These are phyloP conservation scores for Arabidopsis suecica DNA, from an alignment of 345 rosid species.

Conservation along the genomic window DNA sequence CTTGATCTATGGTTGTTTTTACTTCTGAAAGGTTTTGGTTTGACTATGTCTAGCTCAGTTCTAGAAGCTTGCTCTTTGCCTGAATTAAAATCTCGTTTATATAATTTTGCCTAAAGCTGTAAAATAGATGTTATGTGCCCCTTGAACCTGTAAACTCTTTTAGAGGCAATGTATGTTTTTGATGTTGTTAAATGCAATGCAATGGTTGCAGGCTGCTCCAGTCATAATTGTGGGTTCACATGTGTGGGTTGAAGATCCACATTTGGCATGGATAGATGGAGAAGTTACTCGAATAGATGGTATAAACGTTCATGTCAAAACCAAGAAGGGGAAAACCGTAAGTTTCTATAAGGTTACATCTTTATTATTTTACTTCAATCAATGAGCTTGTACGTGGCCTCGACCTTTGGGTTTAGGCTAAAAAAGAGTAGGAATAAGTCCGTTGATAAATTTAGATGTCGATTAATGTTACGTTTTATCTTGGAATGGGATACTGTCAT, in stretches of 20 bases:
- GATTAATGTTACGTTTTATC: neutral
- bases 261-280: conserved; percentile 76
- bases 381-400: neutral
- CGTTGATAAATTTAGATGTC: conserved; percentile 18
- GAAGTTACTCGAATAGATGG: conserved; percentile 64
- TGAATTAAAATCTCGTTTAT: neutral
- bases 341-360: conserved; percentile 30
- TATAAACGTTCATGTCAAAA: conserved; percentile 54
- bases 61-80: neutral
- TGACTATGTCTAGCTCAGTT: conserved; percentile 31
- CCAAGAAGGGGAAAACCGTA: conserved; percentile 63
- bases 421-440: conserved; percentile 10
- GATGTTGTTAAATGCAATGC: conserved; percentile 25
- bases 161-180: conserved; percentile 6
- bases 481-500: conserved; percentile 12
- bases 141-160: neutral
- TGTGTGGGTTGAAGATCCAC: conserved; percentile 88
- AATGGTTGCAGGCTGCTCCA: conserved; percentile 63
- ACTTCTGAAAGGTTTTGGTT: conserved; percentile 21
- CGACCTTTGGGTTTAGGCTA: neutral
- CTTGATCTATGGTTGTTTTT: neutral
- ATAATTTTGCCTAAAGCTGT: neutral
- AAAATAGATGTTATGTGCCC: neutral
- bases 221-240: conserved; percentile 77
- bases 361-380: conserved; percentile 11